Evolutionary conservation across 2,329 filamentous ascomycete species (phyloP), one percentile per base, ranked within the genome.

Genomic region (Passalora sequoiae): DNA sequence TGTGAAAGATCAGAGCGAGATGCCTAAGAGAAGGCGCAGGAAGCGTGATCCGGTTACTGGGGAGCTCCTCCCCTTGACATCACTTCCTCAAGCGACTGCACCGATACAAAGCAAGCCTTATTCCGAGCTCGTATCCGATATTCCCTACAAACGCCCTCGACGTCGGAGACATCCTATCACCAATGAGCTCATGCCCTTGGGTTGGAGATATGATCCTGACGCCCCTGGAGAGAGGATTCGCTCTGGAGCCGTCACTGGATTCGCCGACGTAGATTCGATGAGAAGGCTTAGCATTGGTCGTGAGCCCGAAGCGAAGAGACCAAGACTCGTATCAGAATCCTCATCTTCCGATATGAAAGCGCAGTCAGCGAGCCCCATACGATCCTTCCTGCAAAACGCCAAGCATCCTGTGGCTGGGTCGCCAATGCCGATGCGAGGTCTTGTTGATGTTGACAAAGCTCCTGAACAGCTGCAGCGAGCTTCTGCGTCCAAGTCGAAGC

Each of bases 141-240:
- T 39, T 12, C 33, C 15, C 17, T 24, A 50, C 16, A 61, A 60
- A 38, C 50, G 57, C 10, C 51, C 37, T 6, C 46, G 60, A 38
- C 55, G 60, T 2, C 51, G 50, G 43, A 37, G 59, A 16, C 59
- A 63, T 51, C 60, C 59, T 3, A 10, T 53, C 10, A 63, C 60
- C 2, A 47, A 51, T 4, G 59, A 59, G 39, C 46, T 63, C 2
- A 63, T 63, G 60, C 59, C 59, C 17, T 38, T 60, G n/a, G 59
- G 57, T 15, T 61, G 57, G 57, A 38, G 40, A 7, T 60, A 56
- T 20, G 47, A 62, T 19, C 55, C 55, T 0, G 35, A 51, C 9
- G 47, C 44, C 2, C 41, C 43, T 15, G 6, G 35, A 12, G 32
- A 47, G 16, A 12, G 25, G 21, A 38, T 29, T 16, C 17, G 5